Evolutionary conservation across 202 grass and related monocot species (phyloP), one percentile per base, ranked within the genome.

Genomic region (Bolboschoenoplectus hybrid): DNA sequence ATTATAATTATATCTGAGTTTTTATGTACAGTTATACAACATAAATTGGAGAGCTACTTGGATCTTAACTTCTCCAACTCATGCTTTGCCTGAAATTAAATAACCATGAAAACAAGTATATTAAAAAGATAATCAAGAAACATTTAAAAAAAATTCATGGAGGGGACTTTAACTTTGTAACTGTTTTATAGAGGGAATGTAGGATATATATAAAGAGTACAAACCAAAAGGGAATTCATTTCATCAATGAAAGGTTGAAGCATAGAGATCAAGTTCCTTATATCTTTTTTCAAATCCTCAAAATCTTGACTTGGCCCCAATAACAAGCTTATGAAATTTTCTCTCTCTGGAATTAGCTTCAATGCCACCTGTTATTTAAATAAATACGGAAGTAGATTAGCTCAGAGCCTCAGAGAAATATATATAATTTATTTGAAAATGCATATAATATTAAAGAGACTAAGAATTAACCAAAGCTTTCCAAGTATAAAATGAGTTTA

Each of bases 291-390:
- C 64, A 98, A 91, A 86, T 86, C 87, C 36, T 91, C 90, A 62
- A 84, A 86, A 43, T 90, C 87, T 72, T 90, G 84, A 19, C 86
- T 86, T 64, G 77, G 85, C 5, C 96, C 96, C 82, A 91, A 89
- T 85, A 98, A 85, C 85, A 94, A 82, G 16, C 82, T 86, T 60
- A 94, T 63, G 34, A 98, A 89, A 26, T 75, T 58, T 10, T 98
- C 90, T 82, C 85, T 93, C 55, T 94, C 90, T 16, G 96, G 96
- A 61, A 98, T 45, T 11, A 98, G 96, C 47, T 87, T 89, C 66
- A 90, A 13, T 14, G 96, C 90, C 68, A 98, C 93, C 96, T 98
- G 84, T 67, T 63, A 77, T 60, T 87, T 88, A 43, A 5, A 19
- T 71, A 94, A 55, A 78, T 89, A 88, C 83, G 60, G 69, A 83